These are phyloP conservation scores for Ehretia macrophylla DNA, from an alignment of 257 asterid species.

Conservation along the genomic window DNA sequence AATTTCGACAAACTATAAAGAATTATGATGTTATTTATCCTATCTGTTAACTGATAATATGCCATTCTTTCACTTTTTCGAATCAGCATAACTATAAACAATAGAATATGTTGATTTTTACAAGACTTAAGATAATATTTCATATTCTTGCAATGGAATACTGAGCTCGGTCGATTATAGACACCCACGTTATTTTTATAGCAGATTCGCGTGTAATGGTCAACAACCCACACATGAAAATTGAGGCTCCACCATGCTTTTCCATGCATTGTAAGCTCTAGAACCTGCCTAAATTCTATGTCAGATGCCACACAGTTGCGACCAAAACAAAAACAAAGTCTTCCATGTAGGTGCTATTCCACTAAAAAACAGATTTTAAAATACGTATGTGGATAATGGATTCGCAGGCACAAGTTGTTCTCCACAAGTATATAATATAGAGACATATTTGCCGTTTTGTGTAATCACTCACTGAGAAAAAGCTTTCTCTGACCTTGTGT, in stretches of 20 bases:
- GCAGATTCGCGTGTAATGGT: background rate
- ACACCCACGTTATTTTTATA: no score
- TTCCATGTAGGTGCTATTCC: background rate
- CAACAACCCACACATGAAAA: background rate
- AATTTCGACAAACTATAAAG: no score
- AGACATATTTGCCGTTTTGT: background rate
- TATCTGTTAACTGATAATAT: no score
- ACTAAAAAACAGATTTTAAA: no score
- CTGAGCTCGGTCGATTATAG: no score
- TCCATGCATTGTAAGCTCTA: background rate
- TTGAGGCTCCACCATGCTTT: background rate
- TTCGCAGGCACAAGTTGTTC: background rate
- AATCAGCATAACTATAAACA: no score
- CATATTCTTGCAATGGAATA: no score
- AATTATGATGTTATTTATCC: no score
- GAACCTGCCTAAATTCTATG: background rate
- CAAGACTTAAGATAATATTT: no score
- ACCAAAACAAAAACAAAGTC: background rate
- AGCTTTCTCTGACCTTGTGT: background rate
- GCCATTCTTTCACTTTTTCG: no score
- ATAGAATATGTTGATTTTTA: no score
- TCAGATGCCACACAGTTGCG: background rate
- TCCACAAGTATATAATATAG: background rate
- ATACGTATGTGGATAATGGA: background rate
- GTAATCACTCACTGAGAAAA: background rate